A percentile compares a stretch with the other conserved stretches of the same genome.
phyloP scores from a whole-genome alignment of 768 basidiomycete species.

The Collybiopsis luxurians region DNA sequence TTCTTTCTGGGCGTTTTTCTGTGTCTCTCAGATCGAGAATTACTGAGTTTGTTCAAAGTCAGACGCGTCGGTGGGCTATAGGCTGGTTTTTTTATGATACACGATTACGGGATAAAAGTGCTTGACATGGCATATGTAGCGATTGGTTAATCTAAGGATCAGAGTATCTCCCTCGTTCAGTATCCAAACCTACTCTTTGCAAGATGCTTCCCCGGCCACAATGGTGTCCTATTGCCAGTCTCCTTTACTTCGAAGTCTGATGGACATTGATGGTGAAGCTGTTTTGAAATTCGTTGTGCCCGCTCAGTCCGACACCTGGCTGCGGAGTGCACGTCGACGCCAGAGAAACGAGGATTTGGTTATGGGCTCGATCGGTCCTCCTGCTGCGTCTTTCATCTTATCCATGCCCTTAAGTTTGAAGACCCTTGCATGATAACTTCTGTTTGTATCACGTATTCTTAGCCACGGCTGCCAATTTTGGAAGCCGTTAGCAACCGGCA shows the following conservation, averaged over 20 bases:
- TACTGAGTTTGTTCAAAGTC: conserved; percentile 80
- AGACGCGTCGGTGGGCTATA: conserved; percentile 89
- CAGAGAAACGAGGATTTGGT: conserved; percentile 16
- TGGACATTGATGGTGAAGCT: neutral
- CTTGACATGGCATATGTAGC: conserved; percentile 24
- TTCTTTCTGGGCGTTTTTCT: neutral
- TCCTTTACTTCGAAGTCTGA: conserved; percentile 9
- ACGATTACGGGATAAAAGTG: conserved; percentile 81
- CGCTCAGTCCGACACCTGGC: conserved; percentile 56
- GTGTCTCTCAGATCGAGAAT: conserved; percentile 69
- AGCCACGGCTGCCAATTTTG: too few species aligned
- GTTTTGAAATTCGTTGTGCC: conserved; percentile 20
- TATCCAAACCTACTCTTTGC: conserved; percentile 43
- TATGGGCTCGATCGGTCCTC: too few species aligned
- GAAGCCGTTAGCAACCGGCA: too few species aligned
- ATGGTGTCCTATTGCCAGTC: conserved; percentile 47
- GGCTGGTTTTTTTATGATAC: conserved; percentile 75
- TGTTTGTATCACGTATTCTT: too few species aligned
- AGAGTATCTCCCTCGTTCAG: conserved; percentile 32
- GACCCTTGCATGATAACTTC: too few species aligned
- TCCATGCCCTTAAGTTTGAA: too few species aligned
- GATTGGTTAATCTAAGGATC: neutral
- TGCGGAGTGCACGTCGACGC: conserved; percentile 59
- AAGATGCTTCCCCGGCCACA: conserved; percentile 54
- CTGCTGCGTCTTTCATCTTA: too few species aligned